phyloP scores from a whole-genome alignment of 2,329 filamentous ascomycete genomes.

The Kalmusia sp. region DNA sequence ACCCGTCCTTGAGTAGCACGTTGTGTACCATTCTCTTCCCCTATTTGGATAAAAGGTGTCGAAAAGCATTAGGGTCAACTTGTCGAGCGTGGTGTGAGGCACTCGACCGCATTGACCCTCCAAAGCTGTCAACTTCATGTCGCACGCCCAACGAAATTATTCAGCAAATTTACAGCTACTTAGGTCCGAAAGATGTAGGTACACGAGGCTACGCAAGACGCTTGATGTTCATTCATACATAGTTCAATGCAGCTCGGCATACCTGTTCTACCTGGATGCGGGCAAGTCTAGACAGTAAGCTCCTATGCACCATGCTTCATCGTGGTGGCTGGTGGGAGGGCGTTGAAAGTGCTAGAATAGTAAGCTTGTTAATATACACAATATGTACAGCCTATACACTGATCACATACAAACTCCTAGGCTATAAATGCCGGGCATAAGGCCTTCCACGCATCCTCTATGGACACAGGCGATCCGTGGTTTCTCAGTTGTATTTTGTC shows the following conservation, averaged over 20 bases:
- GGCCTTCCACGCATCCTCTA: neutral
- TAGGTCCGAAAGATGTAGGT: conserved; percentile 51
- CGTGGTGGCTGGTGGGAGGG: conserved; percentile 61
- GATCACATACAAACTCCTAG: neutral
- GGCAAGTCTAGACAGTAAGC: conserved; percentile 58
- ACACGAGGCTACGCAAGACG: neutral
- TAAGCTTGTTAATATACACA: neutral
- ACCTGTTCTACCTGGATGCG: conserved; percentile 67
- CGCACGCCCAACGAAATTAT: conserved; percentile 57
- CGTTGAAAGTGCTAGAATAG: conserved; percentile 14
- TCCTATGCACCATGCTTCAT: conserved; percentile 63
- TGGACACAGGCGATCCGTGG: conserved; percentile 38
- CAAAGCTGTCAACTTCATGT: conserved; percentile 33
- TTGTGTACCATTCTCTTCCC: conserved; percentile 12
- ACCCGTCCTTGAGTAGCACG: neutral
- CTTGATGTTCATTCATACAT: neutral
- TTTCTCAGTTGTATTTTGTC: conserved; percentile 56
- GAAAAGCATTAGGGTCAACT: conserved; percentile 38
- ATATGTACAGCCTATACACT: neutral
- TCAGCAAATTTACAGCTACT: conserved; percentile 54
- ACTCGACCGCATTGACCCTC: conserved; percentile 29
- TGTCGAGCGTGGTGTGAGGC: conserved; percentile 44
- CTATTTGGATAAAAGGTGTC: conserved; percentile 21
- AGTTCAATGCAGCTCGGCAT: conserved; percentile 66
- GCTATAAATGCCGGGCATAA: neutral